phyloP scores from a whole-genome alignment of 805 yeast species.

The Candida coquimbonensis region DNA sequence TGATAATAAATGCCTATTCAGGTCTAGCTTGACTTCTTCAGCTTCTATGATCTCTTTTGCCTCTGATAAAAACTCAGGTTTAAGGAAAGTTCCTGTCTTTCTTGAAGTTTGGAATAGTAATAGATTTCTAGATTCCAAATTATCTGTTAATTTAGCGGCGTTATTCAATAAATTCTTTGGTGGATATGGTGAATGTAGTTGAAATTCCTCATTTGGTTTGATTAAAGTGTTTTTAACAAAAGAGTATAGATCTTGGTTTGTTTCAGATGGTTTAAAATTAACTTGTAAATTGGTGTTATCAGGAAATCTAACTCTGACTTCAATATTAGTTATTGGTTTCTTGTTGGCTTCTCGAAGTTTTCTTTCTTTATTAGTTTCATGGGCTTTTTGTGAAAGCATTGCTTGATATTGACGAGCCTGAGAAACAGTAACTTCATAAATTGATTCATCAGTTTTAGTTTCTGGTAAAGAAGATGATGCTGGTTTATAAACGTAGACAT shows the following conservation, averaged over 20 bases:
- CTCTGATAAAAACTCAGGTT: conserved; percentile 19
- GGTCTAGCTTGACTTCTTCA: conserved; percentile 18
- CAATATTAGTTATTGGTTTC: conserved; percentile 23
- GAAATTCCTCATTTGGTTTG: conserved; percentile 27
- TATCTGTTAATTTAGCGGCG: conserved; percentile 26
- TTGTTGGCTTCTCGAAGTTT: conserved; percentile 25
- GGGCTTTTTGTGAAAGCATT: conserved; percentile 37
- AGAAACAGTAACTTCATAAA: conserved; percentile 39
- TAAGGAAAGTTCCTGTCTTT: conserved; percentile 23
- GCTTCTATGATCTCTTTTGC: conserved; percentile 30
- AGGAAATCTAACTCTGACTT: conserved; percentile 50
- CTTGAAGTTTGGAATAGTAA: conserved; percentile 26
- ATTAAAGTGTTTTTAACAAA: conserved; percentile 24
- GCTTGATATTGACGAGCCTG: conserved; percentile 50
- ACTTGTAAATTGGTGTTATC: conserved; percentile 47
- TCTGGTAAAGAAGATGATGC: conserved; percentile 10
- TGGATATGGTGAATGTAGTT: conserved; percentile 45
- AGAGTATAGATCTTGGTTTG: conserved; percentile 26
- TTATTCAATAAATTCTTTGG: conserved; percentile 24
- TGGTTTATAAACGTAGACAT: conserved; percentile 19
- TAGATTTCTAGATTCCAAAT: conserved; percentile 41
- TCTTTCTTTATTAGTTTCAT: conserved; percentile 32
- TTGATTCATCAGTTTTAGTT: conserved; percentile 27
- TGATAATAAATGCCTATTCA: conserved; percentile 4
- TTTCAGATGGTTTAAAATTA: conserved; percentile 39